Percentiles rank a stretch among this genome's conserved stretches.
These are phyloP conservation scores for Aspergillus latus DNA, from an alignment of 2,329 filamentous ascomycete species.

Conservation along the genomic window DNA sequence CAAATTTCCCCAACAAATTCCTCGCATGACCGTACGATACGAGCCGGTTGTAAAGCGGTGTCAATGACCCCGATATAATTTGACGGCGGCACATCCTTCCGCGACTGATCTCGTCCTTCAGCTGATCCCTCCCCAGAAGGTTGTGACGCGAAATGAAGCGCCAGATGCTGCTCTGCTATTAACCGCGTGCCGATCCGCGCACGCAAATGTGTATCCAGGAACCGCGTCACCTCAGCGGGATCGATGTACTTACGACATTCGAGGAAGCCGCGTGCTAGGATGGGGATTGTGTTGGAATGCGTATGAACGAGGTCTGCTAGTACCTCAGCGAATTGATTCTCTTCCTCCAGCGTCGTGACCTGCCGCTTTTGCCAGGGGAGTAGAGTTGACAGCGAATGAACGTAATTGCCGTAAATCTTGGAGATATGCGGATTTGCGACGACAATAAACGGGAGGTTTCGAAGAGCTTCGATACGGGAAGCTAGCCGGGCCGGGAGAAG, in stretches of 20 bases:
- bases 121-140: conserved; percentile 62
- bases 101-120: conserved; percentile 14
- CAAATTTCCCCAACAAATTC: conserved; percentile 94
- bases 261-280: conserved; percentile 85
- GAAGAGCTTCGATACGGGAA: conserved; percentile 86
- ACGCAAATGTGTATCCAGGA: conserved; percentile 89
- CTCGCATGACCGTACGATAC: conserved; percentile 79
- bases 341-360: conserved; percentile 78
- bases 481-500: conserved; percentile 90
- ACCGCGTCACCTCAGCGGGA: conserved; percentile 75
- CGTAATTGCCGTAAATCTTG: conserved; percentile 93
- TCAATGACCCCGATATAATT: conserved; percentile 95
- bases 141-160: conserved; percentile 73
- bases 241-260: conserved; percentile 91
- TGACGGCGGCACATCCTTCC: conserved; percentile 32
- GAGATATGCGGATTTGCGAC: conserved; percentile 94
- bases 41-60: conserved; percentile 77
- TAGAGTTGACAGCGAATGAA: conserved; percentile 86
- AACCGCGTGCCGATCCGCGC: conserved; percentile 91
- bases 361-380: conserved; percentile 75
- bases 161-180: conserved; percentile 95
- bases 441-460: conserved; percentile 94
- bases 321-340: conserved; percentile 86
- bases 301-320: conserved; percentile 95
- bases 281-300: conserved; percentile 90